Percentiles rank a stretch among this genome's conserved stretches.
Evolutionary conservation across 768 basidiomycete genomes (phyloP).

Genomic region (Boletus bicolor): DNA sequence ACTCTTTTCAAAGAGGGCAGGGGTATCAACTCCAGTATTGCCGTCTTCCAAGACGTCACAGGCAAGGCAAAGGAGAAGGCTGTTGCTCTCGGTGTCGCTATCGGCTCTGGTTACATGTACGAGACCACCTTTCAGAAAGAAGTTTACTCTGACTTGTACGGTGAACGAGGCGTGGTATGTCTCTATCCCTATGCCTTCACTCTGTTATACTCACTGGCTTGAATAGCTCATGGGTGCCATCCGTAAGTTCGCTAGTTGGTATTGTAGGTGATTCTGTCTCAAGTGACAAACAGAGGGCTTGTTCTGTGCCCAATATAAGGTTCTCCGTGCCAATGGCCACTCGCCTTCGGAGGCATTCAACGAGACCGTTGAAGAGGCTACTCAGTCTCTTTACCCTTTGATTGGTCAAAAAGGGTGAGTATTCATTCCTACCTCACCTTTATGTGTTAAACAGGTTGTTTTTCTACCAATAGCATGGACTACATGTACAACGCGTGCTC

Average conservation of each 20-base stretch:
- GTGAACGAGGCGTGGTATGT: constrained; percentile 98
- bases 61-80: constrained; percentile 98
- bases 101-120: constrained; percentile 97
- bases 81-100: constrained; percentile 86
- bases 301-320: constrained; percentile 98
- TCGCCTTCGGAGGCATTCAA: constrained; percentile 98
- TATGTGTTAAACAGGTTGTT: not conserved
- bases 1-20: constrained; percentile 99
- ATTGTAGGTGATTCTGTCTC: not conserved
- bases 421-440: not conserved
- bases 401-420: constrained; percentile 90
- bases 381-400: constrained; percentile 95
- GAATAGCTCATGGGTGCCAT: constrained; percentile 92
- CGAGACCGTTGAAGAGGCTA: constrained; percentile 99
- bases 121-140: constrained; percentile 99
- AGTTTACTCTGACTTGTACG: constrained; percentile 98
- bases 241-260: constrained; percentile 48
- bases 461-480: constrained; percentile 68
- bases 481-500: constrained; percentile 99
- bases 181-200: not conserved
- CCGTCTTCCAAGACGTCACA: constrained; percentile 96
- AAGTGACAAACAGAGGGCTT: constrained; percentile 68
- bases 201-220: constrained; percentile 6
- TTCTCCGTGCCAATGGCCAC: constrained; percentile 95
- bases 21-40: constrained; percentile 93